Percentiles rank a stretch among this genome's conserved stretches.
Evolutionary conservation across 306 rosid species (phyloP).

Genomic region (Fragaria iinumae): DNA sequence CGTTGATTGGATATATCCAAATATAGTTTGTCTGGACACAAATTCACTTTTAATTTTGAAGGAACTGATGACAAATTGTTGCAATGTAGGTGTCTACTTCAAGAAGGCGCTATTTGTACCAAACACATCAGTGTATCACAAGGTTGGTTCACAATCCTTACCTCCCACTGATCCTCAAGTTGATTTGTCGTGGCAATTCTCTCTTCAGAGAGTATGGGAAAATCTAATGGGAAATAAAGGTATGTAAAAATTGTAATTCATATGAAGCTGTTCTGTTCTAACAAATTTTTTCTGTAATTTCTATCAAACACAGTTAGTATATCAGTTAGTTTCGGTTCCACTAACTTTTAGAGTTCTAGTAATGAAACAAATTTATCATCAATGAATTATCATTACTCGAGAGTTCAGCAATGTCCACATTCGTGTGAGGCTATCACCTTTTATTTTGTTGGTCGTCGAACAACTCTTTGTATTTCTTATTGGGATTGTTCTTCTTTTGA

Average conservation of each 20-base stretch:
- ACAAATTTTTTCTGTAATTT: not conserved
- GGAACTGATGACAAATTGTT: constrained; percentile 14
- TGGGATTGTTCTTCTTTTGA: constrained; percentile 9
- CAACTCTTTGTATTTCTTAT: constrained; percentile 1
- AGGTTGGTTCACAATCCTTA: constrained; percentile 72
- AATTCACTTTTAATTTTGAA: not conserved
- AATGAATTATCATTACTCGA: not conserved
- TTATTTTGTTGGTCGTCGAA: not conserved
- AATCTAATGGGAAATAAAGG: constrained; percentile 66
- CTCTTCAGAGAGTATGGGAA: constrained; percentile 82
- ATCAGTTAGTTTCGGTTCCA: not conserved
- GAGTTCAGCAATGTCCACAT: not conserved
- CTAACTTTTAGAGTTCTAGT: not conserved
- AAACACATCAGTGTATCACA: constrained; percentile 66
- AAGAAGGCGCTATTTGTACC: constrained; percentile 90
- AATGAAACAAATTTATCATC: not conserved
- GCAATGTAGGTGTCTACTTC: constrained; percentile 67
- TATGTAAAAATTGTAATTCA: constrained; percentile 23
- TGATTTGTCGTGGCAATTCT: constrained; percentile 89
- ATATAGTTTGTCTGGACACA: not conserved
- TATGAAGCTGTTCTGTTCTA: not conserved
- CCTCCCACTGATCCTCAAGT: constrained; percentile 47
- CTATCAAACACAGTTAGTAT: too few species aligned
- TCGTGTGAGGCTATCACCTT: not conserved
- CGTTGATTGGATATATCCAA: not conserved